Percentiles rank a stretch among this genome's conserved stretches.
Conservation (phyloP, 2,329 filamentous ascomycete species). For the Zasmidium angulare region DNA sequence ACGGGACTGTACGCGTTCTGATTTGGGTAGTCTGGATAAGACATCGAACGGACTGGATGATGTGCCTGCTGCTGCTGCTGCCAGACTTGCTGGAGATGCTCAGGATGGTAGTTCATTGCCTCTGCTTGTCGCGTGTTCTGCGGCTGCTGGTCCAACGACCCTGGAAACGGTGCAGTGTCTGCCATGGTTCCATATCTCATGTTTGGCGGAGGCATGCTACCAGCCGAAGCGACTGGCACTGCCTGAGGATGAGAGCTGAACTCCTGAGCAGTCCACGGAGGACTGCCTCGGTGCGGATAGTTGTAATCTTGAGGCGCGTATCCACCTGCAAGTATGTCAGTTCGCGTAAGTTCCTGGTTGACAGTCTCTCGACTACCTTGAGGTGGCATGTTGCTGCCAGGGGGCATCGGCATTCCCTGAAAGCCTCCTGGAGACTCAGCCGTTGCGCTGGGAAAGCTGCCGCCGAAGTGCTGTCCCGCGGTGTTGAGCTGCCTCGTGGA, state of each 20-base stretch:
- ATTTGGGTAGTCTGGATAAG: neutral
- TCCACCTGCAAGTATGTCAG: neutral
- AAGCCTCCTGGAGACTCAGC: neutral
- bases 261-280: constrained; percentile 4
- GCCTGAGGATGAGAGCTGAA: neutral
- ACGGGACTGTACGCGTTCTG: neutral
- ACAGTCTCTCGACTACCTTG: neutral
- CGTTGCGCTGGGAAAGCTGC: neutral
- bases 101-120: constrained; percentile 1
- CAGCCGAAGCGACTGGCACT: neutral
- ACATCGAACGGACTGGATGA: constrained; percentile 9
- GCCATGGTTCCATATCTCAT: constrained; percentile 3
- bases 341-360: neutral
- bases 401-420: constrained; percentile 7
- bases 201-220: constrained; percentile 3
- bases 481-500: constrained; percentile 18
- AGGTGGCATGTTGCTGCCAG: constrained; percentile 1
- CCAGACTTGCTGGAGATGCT: neutral
- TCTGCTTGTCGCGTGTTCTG: neutral
- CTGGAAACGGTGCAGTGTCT: constrained; percentile 11
- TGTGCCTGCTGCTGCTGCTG: constrained; percentile 2
- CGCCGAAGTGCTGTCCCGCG: neutral
- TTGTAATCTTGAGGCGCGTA: neutral
- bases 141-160: neutral
- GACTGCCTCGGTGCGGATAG: neutral